Base-by-base conservation (phyloP, 768 basidiomycete genomes). In the Termitomyces titanicus region DNA sequence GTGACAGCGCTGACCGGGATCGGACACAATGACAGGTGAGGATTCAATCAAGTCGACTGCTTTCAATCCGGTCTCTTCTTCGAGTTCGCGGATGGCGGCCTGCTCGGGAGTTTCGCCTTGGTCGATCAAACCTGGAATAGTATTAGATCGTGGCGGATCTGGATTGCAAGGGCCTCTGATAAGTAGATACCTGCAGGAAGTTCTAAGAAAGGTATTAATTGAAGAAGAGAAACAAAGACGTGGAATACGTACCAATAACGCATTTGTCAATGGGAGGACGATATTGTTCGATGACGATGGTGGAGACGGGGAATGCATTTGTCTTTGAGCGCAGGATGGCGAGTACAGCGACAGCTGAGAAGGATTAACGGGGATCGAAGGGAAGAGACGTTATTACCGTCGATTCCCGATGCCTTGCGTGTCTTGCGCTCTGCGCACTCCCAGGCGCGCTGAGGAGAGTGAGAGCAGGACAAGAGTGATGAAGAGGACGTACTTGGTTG, bases 31-130 rank as follows among this genome's bases (percentile, higher is more conserved):
- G 22, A 85, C 61, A 3, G 86, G 83, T 7, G 84, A 83, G 2
- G 79, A 73, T 57, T 92, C 81, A 31, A 88, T 63, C 29, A 94
- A 76, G 47, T 76, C 68, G 48, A 79, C 74, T 2, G 87, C 88
- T 50, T 79, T 83, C 71, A 83, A 96, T 5, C 95, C 95, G 2
- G 95, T 97, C 70, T 98, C 96, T 72, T 98, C 96, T 63, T 85
- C 79, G 13, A 98, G 79, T 68, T 98, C 96, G 20, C 96, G 83
- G 35, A 94, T 77, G 1, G 94, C 95, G 1, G 93, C 82, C 17
- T 80, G 71, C 69, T 89, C 90, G 0, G 92, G 78, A 0, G 86
- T 83, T 74, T 98, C 96, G 0, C 84, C 84, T 56, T 87, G 84
- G 66, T 96, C 92, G 59, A 98, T 83, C 17, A 98, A 72, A 29